phyloP scores from a whole-genome alignment of 495 filamentous ascomycete species.

The Amniculicola lignicola region DNA sequence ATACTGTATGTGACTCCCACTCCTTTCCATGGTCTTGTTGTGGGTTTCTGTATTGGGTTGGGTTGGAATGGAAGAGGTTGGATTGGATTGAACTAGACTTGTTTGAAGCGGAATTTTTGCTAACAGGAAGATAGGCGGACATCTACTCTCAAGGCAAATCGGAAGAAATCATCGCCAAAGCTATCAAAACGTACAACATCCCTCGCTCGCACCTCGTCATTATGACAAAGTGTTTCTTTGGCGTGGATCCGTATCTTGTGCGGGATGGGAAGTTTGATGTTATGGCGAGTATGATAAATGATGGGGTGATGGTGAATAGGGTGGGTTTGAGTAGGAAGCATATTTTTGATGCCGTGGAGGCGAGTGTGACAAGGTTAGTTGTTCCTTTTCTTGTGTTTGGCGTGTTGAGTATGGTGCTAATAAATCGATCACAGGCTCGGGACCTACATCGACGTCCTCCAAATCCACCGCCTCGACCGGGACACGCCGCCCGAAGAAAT shows the following conservation, averaged over 20 bases:
- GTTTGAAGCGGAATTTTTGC: constrained; percentile 40
- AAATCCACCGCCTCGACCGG: constrained; percentile 68
- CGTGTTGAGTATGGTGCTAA: not conserved
- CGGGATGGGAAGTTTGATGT: constrained; percentile 14
- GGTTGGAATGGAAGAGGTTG: no score
- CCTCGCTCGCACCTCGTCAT: constrained; percentile 49
- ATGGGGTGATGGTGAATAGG: constrained; percentile 45
- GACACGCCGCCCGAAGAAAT: constrained; percentile 62
- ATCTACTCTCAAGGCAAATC: constrained; percentile 47
- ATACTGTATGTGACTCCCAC: constrained; percentile 9
- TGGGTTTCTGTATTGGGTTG: no score
- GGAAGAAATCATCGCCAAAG: constrained; percentile 49
- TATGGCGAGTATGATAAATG: constrained; percentile 33
- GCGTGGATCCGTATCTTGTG: constrained; percentile 18
- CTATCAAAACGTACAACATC: constrained; percentile 49
- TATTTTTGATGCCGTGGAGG: constrained; percentile 70
- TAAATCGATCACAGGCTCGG: no score
- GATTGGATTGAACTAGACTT: no score
- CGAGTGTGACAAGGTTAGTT: constrained; percentile 50
- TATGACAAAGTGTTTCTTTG: constrained; percentile 44
- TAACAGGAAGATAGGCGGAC: constrained; percentile 25
- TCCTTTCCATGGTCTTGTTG: constrained; percentile 6
- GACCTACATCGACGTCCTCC: constrained; percentile 71
- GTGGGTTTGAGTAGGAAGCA: constrained; percentile 35
- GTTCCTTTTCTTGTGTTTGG: not conserved